A percentile compares a stretch with the other conserved stretches of the same genome.
phyloP scores from a whole-genome alignment of 805 yeast species.

The Yarrowia sp. region DNA sequence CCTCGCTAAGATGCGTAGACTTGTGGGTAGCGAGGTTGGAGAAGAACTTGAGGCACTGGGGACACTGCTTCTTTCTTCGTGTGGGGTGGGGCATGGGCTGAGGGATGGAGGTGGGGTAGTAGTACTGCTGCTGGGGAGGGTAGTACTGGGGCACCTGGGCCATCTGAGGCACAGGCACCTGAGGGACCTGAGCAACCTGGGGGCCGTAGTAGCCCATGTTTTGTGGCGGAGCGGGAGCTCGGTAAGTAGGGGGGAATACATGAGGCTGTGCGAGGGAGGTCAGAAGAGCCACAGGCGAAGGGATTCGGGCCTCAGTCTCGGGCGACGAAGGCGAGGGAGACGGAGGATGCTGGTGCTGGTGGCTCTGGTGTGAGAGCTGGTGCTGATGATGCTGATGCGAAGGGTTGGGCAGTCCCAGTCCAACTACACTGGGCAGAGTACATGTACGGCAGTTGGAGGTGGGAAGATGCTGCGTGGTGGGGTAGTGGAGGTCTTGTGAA shows the following conservation, averaged over 20 bases:
- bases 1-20: constrained; percentile 70
- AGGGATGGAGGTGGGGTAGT: constrained; percentile 21
- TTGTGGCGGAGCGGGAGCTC: neutral
- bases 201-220: constrained; percentile 12
- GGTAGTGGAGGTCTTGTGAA: constrained; percentile 11
- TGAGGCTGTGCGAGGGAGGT: constrained; percentile 15
- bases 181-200: neutral
- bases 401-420: constrained; percentile 16
- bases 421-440: constrained; percentile 6
- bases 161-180: neutral
- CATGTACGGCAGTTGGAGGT: constrained; percentile 23
- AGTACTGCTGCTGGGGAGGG: constrained; percentile 23
- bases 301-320: constrained; percentile 21
- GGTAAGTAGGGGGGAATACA: constrained; percentile 1
- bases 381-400: constrained; percentile 10
- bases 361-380: neutral
- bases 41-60: constrained; percentile 64
- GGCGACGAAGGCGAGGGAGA: constrained; percentile 24
- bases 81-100: constrained; percentile 22
- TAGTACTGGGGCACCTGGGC: constrained; percentile 20
- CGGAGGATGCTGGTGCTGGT: constrained; percentile 21
- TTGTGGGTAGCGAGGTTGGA: constrained; percentile 81
- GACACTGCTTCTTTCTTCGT: constrained; percentile 68
- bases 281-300: constrained; percentile 20
- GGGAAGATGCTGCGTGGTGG: neutral